These are phyloP conservation scores for Pulveroboletus sp. DNA, from an alignment of 768 basidiomycete genomes.

Conservation along the genomic window DNA sequence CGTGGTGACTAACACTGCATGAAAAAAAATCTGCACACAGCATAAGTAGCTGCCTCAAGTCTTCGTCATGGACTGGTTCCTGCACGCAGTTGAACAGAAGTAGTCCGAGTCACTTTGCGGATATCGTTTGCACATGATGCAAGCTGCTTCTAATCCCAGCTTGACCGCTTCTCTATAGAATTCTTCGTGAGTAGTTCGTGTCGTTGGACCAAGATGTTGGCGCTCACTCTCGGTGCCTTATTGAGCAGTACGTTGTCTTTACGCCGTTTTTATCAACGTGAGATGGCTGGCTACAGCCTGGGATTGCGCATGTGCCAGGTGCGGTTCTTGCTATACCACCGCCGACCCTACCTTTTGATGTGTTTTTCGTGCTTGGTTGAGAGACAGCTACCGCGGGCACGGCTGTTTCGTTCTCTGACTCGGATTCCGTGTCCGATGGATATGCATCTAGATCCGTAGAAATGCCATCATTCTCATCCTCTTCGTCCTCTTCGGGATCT, in stretches of 20 bases:
- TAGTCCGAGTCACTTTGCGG: constrained; percentile 60
- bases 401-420: constrained; percentile 21
- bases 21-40: not conserved
- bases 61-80: constrained; percentile 57
- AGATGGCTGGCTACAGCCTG: constrained; percentile 52
- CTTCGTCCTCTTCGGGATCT: constrained; percentile 17
- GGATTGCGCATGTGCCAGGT: constrained; percentile 47
- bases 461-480: constrained; percentile 16
- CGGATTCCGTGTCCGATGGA: constrained; percentile 27
- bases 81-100: constrained; percentile 56
- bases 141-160: constrained; percentile 46
- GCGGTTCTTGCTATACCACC: not conserved
- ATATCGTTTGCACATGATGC: constrained; percentile 59
- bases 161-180: constrained; percentile 51
- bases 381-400: constrained; percentile 7
- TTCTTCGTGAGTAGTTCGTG: constrained; percentile 6
- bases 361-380: constrained; percentile 5
- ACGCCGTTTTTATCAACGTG: constrained; percentile 51
- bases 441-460: constrained; percentile 31
- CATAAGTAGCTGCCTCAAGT: constrained; percentile 14
- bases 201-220: not conserved
- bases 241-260: constrained; percentile 53
- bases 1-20: not conserved
- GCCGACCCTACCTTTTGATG: constrained; percentile 10
- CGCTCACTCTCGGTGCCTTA: constrained; percentile 61